Percentiles rank a stretch among this genome's conserved stretches.
These are phyloP conservation scores for Corymbia citriodora DNA, from an alignment of 441 rosid genomes.

Conservation along the genomic window DNA sequence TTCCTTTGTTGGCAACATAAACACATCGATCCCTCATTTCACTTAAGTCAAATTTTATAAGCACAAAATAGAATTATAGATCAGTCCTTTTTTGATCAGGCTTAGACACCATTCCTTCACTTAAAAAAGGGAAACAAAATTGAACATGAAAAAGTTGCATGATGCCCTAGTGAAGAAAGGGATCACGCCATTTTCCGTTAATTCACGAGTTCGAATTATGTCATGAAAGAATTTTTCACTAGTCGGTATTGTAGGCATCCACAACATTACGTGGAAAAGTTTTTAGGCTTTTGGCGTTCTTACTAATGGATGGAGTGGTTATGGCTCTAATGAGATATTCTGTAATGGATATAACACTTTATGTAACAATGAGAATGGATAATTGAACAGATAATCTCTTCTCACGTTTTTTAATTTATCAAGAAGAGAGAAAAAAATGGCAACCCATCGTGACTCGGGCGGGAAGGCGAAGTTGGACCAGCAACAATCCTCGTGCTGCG, in stretches of 20 bases:
- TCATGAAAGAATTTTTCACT: rapidly evolving
- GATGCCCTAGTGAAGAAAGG: too few relatives aligned
- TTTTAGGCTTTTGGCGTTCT: not conserved
- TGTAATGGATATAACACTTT: not conserved
- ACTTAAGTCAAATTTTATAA: too few relatives aligned
- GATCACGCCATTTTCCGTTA: too few relatives aligned
- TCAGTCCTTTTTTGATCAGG: too few relatives aligned
- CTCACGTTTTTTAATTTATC: not conserved
- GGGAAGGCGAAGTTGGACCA: not conserved
- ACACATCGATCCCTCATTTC: too few relatives aligned
- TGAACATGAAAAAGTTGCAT: too few relatives aligned
- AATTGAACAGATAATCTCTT: rapidly evolving
- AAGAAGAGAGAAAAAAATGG: not conserved
- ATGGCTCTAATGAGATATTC: not conserved
- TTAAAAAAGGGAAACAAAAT: too few relatives aligned
- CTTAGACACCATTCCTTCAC: too few relatives aligned
- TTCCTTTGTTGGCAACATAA: too few relatives aligned
- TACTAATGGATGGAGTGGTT: rapidly evolving
- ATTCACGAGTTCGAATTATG: too few relatives aligned
- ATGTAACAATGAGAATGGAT: too few relatives aligned
- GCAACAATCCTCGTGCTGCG: not conserved
- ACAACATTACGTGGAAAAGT: rapidly evolving
- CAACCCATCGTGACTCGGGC: not conserved
- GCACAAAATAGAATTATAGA: too few relatives aligned
- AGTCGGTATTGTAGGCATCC: rapidly evolving